A percentile compares a stretch with the other conserved stretches of the same genome.
Evolutionary conservation across 352 stramenopile species (phyloP).

Genomic region (Phytophthora citrophthora): DNA sequence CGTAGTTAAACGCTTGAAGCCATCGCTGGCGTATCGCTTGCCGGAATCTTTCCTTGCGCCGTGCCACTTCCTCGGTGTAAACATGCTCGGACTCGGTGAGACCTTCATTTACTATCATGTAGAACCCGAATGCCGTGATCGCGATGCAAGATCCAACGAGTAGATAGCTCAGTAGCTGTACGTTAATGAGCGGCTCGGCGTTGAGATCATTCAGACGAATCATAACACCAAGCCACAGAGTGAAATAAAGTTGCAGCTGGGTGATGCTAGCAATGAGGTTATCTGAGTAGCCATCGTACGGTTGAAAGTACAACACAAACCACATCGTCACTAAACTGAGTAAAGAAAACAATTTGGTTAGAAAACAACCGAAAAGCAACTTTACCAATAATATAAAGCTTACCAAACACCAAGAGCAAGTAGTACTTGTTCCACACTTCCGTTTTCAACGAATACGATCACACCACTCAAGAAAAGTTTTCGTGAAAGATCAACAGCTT

Average conservation of each 20-base stretch:
- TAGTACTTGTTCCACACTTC: constrained; percentile 73
- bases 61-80: constrained; percentile 45
- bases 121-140: constrained; percentile 67
- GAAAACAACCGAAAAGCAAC: not conserved
- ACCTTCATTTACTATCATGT: constrained; percentile 68
- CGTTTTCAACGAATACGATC: constrained; percentile 78
- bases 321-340: constrained; percentile 71
- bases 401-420: constrained; percentile 72
- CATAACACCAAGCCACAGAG: constrained; percentile 82
- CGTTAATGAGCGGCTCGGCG: constrained; percentile 68
- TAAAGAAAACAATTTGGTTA: not conserved
- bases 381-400: constrained; percentile 1
- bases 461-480: constrained; percentile 81
- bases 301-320: constrained; percentile 81
- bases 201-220: constrained; percentile 73
- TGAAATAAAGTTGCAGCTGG: constrained; percentile 82
- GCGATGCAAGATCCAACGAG: constrained; percentile 67
- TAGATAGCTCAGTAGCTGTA: constrained; percentile 62
- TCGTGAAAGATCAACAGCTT: constrained; percentile 77
- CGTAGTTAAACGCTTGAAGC: constrained; percentile 62
- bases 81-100: constrained; percentile 51
- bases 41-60: constrained; percentile 49
- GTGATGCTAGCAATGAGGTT: constrained; percentile 78
- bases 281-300: constrained; percentile 72
- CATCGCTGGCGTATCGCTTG: constrained; percentile 48